Conservation (phyloP, 1,284 basidiomycete species). For the Thelephora terrestris region DNA sequence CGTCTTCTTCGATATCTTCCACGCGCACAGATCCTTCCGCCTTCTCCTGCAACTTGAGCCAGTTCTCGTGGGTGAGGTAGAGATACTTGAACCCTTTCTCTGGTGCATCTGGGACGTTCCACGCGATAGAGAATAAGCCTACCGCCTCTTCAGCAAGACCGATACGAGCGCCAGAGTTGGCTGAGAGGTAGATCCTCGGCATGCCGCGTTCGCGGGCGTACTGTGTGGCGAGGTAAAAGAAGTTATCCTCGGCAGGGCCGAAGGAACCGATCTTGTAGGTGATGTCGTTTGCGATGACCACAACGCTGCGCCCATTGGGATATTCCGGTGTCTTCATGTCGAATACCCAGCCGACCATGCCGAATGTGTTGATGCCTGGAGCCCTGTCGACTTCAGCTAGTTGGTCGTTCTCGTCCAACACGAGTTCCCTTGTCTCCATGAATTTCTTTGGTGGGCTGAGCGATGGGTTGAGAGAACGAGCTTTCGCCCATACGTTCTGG, state of each 20-base stretch:
- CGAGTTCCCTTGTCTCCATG: slow-evolving; percentile 80
- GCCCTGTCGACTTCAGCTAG: slow-evolving; percentile 85
- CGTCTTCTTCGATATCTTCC: slow-evolving; percentile 77
- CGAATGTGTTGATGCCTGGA: slow-evolving; percentile 90
- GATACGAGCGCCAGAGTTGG: slow-evolving; percentile 96
- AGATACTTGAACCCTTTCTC: slow-evolving; percentile 97
- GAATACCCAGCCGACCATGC: slow-evolving; percentile 99
- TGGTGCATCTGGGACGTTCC: slow-evolving; percentile 73
- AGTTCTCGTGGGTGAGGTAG: slow-evolving; percentile 85
- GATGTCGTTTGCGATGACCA: slow-evolving; percentile 97
- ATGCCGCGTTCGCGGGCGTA: slow-evolving; percentile 85
- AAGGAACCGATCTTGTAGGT: slow-evolving; percentile 99
- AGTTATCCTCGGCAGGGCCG: slow-evolving; percentile 91
- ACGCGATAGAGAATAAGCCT: slow-evolving; percentile 85
- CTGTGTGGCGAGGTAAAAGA: slow-evolving; percentile 92
- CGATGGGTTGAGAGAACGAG: slow-evolving; percentile 54
- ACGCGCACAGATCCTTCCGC: slow-evolving; percentile 73
- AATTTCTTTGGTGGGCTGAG: slow-evolving; percentile 70
- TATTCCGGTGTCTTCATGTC: slow-evolving; percentile 91
- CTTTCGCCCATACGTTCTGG: slow-evolving; percentile 84
- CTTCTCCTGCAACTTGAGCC: slow-evolving; percentile 76
- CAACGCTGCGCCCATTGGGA: slow-evolving; percentile 78
- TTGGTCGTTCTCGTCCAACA: slow-evolving; percentile 90
- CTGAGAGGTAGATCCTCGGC: slow-evolving; percentile 94
- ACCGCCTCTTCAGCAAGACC: slow-evolving; percentile 93